Percentiles rank a stretch among this genome's conserved stretches.
Evolutionary conservation across 768 basidiomycete species (phyloP).

Genomic region (Saitozyma sp.): DNA sequence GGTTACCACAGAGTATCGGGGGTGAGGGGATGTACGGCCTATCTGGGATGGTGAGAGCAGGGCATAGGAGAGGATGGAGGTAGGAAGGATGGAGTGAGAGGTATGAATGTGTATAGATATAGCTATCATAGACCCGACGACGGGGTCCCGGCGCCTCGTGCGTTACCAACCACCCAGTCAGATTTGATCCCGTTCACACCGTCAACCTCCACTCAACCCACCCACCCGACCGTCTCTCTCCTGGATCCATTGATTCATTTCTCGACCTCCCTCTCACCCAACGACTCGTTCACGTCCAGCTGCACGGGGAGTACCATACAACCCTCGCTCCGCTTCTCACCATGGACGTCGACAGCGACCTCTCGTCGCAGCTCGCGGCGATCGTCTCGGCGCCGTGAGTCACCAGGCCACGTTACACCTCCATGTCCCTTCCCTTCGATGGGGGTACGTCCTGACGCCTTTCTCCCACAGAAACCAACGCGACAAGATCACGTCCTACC

Average conservation of each 20-base stretch:
- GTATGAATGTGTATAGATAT: background rate
- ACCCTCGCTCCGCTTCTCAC: background rate
- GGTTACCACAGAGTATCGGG: too few relatives aligned
- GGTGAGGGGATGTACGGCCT: too few relatives aligned
- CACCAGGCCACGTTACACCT: background rate
- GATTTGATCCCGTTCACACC: background rate
- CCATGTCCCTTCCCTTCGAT: background rate
- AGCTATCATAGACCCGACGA: background rate
- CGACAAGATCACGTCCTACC: slow-evolving; percentile 63
- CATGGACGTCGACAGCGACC: slow-evolving; percentile 25
- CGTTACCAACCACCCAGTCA: background rate
- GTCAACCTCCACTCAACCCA: background rate
- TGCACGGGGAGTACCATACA: too few relatives aligned
- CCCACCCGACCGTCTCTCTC: background rate
- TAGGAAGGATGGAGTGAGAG: background rate
- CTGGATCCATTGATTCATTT: background rate
- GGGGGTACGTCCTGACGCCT: background rate
- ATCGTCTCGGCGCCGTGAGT: slow-evolving; percentile 29
- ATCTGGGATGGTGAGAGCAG: too few relatives aligned
- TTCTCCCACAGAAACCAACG: slow-evolving; percentile 30
- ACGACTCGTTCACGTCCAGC: too few relatives aligned
- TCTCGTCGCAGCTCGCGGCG: slow-evolving; percentile 15
- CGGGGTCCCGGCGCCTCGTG: background rate
- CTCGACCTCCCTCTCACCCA: background rate
- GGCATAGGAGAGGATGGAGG: background rate